Evolutionary conservation across 1,284 basidiomycete species (phyloP).

Genomic region (Schizopora paradoxa): DNA sequence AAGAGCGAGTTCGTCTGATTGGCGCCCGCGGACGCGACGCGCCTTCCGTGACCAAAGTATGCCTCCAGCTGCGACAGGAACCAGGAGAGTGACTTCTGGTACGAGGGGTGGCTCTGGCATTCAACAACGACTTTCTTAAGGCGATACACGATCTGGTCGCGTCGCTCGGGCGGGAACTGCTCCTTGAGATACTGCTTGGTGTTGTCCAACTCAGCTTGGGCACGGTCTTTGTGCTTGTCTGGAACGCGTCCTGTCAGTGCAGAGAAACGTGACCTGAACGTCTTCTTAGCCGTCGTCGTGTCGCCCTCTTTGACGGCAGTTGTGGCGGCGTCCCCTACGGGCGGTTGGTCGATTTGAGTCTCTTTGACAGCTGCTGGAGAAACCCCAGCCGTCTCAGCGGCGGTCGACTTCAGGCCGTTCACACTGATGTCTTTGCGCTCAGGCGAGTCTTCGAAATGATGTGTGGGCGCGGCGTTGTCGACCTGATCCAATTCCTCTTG

Average conservation of each 20-base stretch:
- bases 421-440: slow-evolving; percentile 29
- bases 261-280: slow-evolving; percentile 25
- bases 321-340: not conserved
- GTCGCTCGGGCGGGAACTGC: slow-evolving; percentile 82
- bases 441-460: slow-evolving; percentile 55
- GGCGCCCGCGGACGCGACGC: slow-evolving; percentile 35
- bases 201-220: slow-evolving; percentile 45
- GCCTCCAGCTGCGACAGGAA: slow-evolving; percentile 67
- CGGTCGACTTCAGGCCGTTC: not conserved
- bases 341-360: not conserved
- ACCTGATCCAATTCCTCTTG: slow-evolving; percentile 59
- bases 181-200: slow-evolving; percentile 69
- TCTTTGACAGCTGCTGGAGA: too few relatives aligned
- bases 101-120: slow-evolving; percentile 89
- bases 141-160: slow-evolving; percentile 78
- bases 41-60: slow-evolving; percentile 67
- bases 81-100: slow-evolving; percentile 80
- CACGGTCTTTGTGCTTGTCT: slow-evolving; percentile 55
- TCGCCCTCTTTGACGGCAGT: not conserved
- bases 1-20: slow-evolving; percentile 2
- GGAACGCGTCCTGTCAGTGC: slow-evolving; percentile 48
- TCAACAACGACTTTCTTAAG: slow-evolving; percentile 87
- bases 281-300: slow-evolving; percentile 1
- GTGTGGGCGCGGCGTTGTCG: slow-evolving; percentile 64
- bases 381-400: not conserved